A percentile compares a stretch with the other conserved stretches of the same genome.
Conservation (phyloP, 768 basidiomycete genomes). For the Trametes elegans region DNA sequence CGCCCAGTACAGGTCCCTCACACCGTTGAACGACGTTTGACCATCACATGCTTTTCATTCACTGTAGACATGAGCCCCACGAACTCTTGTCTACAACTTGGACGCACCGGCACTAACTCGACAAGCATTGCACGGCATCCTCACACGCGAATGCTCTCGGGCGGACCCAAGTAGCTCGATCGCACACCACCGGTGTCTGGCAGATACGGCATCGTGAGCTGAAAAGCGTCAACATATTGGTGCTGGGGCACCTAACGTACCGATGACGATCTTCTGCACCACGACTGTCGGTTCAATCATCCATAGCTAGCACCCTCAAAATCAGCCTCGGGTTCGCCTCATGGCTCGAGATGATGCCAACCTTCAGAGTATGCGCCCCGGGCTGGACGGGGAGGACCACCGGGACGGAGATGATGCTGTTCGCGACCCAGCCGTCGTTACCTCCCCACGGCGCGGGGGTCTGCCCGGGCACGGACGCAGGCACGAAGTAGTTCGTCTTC, state of each 20-base stretch:
- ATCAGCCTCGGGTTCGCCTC: no score
- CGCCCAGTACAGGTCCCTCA: neutral
- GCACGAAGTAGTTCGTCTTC: slow-evolving; percentile 47
- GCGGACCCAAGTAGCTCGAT: slow-evolving; percentile 61
- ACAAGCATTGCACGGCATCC: neutral
- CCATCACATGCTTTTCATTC: no score
- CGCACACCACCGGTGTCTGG: slow-evolving; percentile 57
- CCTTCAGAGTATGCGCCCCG: slow-evolving; percentile 61
- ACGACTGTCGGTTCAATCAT: slow-evolving; percentile 61
- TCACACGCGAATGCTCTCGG: slow-evolving; percentile 46
- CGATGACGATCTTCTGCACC: slow-evolving; percentile 60
- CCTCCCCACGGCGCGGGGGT: slow-evolving; percentile 48
- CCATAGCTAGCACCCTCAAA: slow-evolving; percentile 37
- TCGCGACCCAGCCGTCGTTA: slow-evolving; percentile 51
- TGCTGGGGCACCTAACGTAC: slow-evolving; percentile 29
- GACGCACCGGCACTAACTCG: no score
- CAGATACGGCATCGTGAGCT: no score
- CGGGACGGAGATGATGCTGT: slow-evolving; percentile 44
- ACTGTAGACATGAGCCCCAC: no score
- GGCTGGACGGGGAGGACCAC: slow-evolving; percentile 42
- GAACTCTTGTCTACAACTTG: no score
- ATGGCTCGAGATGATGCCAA: slow-evolving; percentile 24
- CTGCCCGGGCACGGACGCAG: slow-evolving; percentile 42
- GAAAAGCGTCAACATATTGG: neutral
- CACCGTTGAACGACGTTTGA: no score